Conservation (phyloP, 2,329 filamentous ascomycete genomes). For the Ceratocystis destructans region DNA sequence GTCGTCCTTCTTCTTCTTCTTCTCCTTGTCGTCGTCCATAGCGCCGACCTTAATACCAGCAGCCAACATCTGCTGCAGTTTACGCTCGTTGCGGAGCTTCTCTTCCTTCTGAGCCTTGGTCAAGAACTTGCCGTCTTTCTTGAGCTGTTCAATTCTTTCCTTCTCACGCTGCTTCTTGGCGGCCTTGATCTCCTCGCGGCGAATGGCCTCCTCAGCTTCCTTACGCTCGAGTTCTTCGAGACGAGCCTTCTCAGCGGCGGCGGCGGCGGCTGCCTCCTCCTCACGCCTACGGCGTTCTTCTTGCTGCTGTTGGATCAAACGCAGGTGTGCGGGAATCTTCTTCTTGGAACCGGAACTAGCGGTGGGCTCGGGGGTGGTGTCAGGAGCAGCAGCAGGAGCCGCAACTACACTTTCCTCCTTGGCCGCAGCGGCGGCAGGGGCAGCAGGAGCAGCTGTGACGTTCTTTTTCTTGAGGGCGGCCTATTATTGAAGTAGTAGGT, state of each 20-base stretch:
- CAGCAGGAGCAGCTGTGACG: slow-evolving; percentile 6
- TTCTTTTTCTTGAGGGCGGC: slow-evolving; percentile 67
- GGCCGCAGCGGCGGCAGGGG: slow-evolving; percentile 23
- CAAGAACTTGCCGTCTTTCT: slow-evolving; percentile 75
- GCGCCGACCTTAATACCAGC: slow-evolving; percentile 61
- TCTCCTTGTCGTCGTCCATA: slow-evolving; percentile 30
- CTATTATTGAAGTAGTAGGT: background rate
- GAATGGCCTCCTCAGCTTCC: slow-evolving; percentile 53
- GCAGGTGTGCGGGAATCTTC: slow-evolving; percentile 67
- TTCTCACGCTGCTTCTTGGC: slow-evolving; percentile 77
- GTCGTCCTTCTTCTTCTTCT: slow-evolving; percentile 68
- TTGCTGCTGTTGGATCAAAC: slow-evolving; percentile 66
- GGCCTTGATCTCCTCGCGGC: slow-evolving; percentile 58
- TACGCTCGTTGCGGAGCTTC: slow-evolving; percentile 63
- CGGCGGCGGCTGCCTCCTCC: slow-evolving; percentile 45
- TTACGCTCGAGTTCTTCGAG: slow-evolving; percentile 51
- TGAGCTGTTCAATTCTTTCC: slow-evolving; percentile 72
- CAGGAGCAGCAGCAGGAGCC: slow-evolving; percentile 46
- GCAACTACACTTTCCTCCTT: slow-evolving; percentile 25
- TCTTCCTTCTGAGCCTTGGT: slow-evolving; percentile 78
- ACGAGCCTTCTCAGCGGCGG: slow-evolving; percentile 50
- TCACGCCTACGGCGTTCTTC: slow-evolving; percentile 55
- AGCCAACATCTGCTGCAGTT: slow-evolving; percentile 73
- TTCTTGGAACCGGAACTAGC: slow-evolving; percentile 47
- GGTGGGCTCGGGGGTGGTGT: slow-evolving; percentile 26